Conservation (phyloP, 2,329 filamentous ascomycete species). For the Aspergillus glaucus region DNA sequence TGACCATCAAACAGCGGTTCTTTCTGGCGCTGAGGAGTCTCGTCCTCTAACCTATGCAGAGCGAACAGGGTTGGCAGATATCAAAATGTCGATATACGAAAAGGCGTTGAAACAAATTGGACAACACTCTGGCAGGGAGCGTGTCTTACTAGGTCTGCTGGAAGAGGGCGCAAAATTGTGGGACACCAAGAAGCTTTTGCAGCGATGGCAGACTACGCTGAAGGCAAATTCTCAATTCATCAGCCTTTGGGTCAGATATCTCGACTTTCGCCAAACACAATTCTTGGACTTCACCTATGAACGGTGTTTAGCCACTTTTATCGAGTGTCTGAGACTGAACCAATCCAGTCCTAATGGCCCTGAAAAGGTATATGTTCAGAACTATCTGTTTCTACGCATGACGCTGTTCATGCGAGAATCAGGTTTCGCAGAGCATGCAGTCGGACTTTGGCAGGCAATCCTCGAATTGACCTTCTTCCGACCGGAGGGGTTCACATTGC, state of each 20-base stretch:
- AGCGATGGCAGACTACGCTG: slow-evolving; percentile 61
- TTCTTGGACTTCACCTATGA: slow-evolving; percentile 64
- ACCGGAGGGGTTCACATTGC: slow-evolving; percentile 34
- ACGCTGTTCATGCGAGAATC: slow-evolving; percentile 68
- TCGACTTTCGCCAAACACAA: slow-evolving; percentile 65
- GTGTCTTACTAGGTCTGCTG: slow-evolving; percentile 63
- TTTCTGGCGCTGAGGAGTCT: slow-evolving; percentile 40
- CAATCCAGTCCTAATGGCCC: slow-evolving; percentile 11
- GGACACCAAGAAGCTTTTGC: slow-evolving; percentile 55
- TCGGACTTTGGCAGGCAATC: slow-evolving; percentile 75
- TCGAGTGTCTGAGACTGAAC: slow-evolving; percentile 50
- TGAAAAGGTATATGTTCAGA: slow-evolving; percentile 36
- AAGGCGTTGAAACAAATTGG: slow-evolving; percentile 61
- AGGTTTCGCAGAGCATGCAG: slow-evolving; percentile 70
- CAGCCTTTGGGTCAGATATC: slow-evolving; percentile 64
- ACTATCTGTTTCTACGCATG: slow-evolving; percentile 69
- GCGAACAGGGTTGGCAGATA: slow-evolving; percentile 63
- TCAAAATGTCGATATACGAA: slow-evolving; percentile 74
- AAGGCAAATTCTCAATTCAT: slow-evolving; percentile 52
- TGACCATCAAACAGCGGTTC: slow-evolving; percentile 64
- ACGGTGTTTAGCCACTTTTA: slow-evolving; percentile 53
- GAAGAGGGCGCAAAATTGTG: slow-evolving; percentile 68
- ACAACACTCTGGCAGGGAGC: slow-evolving; percentile 45
- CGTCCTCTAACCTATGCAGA: slow-evolving; percentile 54
- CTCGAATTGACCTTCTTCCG: slow-evolving; percentile 65